Evolutionary conservation across 305 asterid species (phyloP), one percentile per base, ranked within the genome.

Genomic region (Withania somnifera): DNA sequence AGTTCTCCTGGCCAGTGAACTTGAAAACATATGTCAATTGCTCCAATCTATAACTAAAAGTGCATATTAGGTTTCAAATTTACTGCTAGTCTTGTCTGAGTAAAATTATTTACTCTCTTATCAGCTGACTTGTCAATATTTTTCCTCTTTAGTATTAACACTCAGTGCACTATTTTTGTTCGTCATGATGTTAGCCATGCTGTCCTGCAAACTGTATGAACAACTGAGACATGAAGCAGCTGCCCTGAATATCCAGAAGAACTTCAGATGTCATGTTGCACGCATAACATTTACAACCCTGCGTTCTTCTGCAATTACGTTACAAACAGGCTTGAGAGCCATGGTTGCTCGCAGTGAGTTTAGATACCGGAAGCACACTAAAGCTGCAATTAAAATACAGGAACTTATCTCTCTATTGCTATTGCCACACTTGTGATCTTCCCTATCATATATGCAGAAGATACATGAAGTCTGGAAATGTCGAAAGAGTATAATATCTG

Each of bases 311-410:
- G 91, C 97, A 79, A 85, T 91, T 82, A 84, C 85, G 66, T 77
- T 97, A 86, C 99, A 97, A 92, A 91, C 93, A 80, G 98, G 99
- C 84, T 91, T 93, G 98, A 91, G 99, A 89, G 94, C 97, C 34
- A 89, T 97, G 97, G 90, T 91, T 84, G 93, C 95, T 84, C 93
- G 97, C 53, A 86, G 87, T 87, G 98, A 94, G 85, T 94, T 90
- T 84, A 93, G 97, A 88, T 89, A 86, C 87, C 88, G 92, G 89
- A 94, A 90, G 86, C 99, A 97, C 84, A 92, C 98, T 47, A 92
- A 91, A 90, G 99, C 99, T 86, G 91, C 97, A 40, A 93, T 89
- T 78, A 87, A 87, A 81, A 90, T 97, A 85, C 99, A 97, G 99
- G 99, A 94, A 81, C 82, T 83, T 10, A 26, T 82, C 42, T 85